These are phyloP conservation scores for Cucurbita moschata DNA, from an alignment of 306 rosid genomes.

Conservation along the genomic window DNA sequence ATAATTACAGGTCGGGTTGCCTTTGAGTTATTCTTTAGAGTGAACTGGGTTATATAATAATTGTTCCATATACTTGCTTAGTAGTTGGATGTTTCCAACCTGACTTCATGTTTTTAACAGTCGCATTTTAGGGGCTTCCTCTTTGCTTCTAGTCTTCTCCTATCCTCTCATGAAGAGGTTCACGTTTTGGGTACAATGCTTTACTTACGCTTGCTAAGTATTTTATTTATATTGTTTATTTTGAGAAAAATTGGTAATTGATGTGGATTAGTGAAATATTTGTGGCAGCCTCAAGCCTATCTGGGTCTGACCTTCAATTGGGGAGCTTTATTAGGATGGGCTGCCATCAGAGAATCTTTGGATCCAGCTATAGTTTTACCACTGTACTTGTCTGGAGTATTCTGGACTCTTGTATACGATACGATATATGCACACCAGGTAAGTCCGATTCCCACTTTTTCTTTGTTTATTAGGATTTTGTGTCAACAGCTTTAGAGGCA, in stretches of 20 bases:
- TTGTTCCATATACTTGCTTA: background rate
- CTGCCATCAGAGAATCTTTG: conserved; percentile 65
- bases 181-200: conserved; percentile 59
- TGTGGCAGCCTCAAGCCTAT: conserved; percentile 83
- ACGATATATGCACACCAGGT: conserved; percentile 98
- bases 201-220: background rate
- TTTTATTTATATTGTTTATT: background rate
- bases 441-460: background rate
- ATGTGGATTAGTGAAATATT: background rate
- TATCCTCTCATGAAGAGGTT: conserved; percentile 96
- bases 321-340: conserved; percentile 96
- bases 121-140: conserved; percentile 73
- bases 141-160: conserved; percentile 77
- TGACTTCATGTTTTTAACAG: conserved; percentile 25
- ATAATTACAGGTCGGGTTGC: conserved; percentile 59
- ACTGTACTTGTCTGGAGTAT: conserved; percentile 68
- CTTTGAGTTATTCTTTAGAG: background rate
- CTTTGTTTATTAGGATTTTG: background rate
- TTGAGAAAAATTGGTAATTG: background rate
- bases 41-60: background rate
- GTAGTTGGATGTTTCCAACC: conserved; percentile 5
- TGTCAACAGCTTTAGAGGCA: background rate
- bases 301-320: conserved; percentile 85
- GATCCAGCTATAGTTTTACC: conserved; percentile 76
- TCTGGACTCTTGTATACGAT: conserved; percentile 91